phyloP scores from a whole-genome alignment of 495 filamentous ascomycete genomes.

The Hypoxylon rickii region DNA sequence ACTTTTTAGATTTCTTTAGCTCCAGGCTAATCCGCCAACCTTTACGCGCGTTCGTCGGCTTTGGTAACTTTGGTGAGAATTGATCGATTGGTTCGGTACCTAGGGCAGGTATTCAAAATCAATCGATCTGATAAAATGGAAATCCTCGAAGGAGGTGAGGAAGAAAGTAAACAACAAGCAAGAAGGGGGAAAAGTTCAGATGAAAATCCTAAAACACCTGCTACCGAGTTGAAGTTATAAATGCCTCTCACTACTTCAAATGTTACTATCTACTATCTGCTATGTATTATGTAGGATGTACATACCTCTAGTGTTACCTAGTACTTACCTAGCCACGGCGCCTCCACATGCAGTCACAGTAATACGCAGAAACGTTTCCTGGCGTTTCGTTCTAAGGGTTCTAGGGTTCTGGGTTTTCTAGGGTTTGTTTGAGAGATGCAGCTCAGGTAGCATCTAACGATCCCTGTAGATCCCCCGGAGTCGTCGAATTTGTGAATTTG shows the following conservation, averaged over 20 bases:
- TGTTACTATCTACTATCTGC: too few species aligned
- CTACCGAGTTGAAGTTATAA: too few species aligned
- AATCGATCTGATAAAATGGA: not conserved
- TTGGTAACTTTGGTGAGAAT: too few species aligned
- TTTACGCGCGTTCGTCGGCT: too few species aligned
- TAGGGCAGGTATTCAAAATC: too few species aligned
- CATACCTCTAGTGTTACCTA: too few species aligned
- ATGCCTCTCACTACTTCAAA: too few species aligned
- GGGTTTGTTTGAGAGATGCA: conserved; percentile 28
- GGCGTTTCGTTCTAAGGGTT: conserved; percentile 9
- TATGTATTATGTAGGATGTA: too few species aligned
- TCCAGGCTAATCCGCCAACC: not conserved
- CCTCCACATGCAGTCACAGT: too few species aligned
- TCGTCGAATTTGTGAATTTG: conserved; percentile 13
- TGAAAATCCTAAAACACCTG: not conserved
- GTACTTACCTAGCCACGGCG: not conserved
- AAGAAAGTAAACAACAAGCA: not conserved
- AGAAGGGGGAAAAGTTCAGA: not conserved
- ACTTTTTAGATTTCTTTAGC: not conserved
- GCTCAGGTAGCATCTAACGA: conserved; percentile 10
- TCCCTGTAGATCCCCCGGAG: conserved; percentile 10
- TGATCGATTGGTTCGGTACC: too few species aligned
- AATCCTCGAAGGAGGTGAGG: not conserved
- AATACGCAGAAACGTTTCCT: conserved; percentile 5
- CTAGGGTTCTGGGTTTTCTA: too few species aligned